Conservation (phyloP, 75 land plant species). For the Sequoia sempervirens region DNA sequence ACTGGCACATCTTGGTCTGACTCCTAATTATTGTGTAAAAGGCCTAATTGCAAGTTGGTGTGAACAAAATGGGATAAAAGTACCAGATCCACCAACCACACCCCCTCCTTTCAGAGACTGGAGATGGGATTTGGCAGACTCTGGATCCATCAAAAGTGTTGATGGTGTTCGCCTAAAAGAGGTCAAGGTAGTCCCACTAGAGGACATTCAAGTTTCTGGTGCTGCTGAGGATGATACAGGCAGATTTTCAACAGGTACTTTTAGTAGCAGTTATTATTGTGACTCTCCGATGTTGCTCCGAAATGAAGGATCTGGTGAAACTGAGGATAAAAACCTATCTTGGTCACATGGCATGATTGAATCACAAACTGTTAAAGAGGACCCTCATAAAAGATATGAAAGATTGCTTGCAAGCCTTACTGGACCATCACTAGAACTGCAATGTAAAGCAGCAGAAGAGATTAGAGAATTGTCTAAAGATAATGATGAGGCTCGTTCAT, state of each 20-base stretch:
- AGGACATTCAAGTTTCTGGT: constrained; percentile 19
- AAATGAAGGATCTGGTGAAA: background rate
- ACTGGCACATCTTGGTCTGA: constrained; percentile 66
- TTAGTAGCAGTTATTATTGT: constrained; percentile 25
- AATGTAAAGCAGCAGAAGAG: constrained; percentile 54
- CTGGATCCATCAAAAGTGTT: constrained; percentile 20
- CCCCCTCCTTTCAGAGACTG: constrained; percentile 65
- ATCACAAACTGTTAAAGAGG: constrained; percentile 14
- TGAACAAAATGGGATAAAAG: constrained; percentile 57
- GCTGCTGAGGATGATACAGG: constrained; percentile 27
- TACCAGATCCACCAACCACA: constrained; percentile 67
- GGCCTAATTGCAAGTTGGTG: constrained; percentile 93
- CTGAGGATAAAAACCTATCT: background rate
- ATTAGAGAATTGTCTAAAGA: constrained; percentile 62
- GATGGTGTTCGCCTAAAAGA: constrained; percentile 33
- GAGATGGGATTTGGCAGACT: constrained; percentile 52
- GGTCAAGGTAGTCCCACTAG: constrained; percentile 41
- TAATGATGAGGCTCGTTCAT: constrained; percentile 71
- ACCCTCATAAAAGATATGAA: constrained; percentile 35
- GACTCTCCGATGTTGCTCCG: constrained; percentile 22
- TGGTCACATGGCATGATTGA: constrained; percentile 13
- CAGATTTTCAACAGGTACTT: constrained; percentile 18
- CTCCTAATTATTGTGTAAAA: constrained; percentile 91
- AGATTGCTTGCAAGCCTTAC: constrained; percentile 39
- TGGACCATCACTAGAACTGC: constrained; percentile 35